Evolutionary conservation across 2,329 filamentous ascomycete species (phyloP).

Genomic region (Phyllosticta ampelicida): DNA sequence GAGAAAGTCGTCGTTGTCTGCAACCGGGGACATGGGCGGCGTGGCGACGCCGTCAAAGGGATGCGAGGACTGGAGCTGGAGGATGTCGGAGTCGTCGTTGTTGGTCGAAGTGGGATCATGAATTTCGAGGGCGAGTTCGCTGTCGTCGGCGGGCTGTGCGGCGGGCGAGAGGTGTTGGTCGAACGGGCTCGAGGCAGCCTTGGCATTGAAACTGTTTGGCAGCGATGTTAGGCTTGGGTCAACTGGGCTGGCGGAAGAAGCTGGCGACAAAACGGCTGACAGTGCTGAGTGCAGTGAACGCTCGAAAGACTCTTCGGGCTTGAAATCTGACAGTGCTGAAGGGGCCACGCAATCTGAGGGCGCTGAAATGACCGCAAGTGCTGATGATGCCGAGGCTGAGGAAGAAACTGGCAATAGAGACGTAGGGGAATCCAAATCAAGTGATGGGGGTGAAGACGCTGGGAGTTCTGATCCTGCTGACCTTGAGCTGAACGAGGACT

Average conservation of each 20-base stretch:
- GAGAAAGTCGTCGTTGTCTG: conserved; percentile 17
- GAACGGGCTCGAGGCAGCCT: neutral
- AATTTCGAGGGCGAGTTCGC: neutral
- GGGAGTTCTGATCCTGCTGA: neutral
- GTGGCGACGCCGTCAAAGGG: conserved; percentile 21
- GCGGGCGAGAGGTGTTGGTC: neutral
- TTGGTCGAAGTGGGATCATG: conserved; percentile 18
- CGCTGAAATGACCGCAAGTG: neutral
- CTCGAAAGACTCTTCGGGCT: neutral
- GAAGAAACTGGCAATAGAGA: neutral
- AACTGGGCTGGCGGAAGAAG: neutral
- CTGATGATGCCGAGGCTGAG: neutral
- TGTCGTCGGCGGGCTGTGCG: neutral
- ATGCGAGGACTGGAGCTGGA: conserved; percentile 20
- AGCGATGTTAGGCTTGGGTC: neutral
- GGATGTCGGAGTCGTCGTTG: conserved; percentile 21
- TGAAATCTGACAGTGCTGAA: neutral
- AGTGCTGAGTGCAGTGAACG: neutral
- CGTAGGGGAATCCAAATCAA: neutral
- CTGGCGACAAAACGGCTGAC: neutral
- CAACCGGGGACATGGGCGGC: conserved; percentile 27
- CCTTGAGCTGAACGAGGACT: conserved; percentile 1
- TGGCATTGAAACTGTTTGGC: neutral
- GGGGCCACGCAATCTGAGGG: neutral
- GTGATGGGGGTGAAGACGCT: neutral